phyloP scores from a whole-genome alignment of 495 filamentous ascomycete species.

The Penicillium diatomitis region DNA sequence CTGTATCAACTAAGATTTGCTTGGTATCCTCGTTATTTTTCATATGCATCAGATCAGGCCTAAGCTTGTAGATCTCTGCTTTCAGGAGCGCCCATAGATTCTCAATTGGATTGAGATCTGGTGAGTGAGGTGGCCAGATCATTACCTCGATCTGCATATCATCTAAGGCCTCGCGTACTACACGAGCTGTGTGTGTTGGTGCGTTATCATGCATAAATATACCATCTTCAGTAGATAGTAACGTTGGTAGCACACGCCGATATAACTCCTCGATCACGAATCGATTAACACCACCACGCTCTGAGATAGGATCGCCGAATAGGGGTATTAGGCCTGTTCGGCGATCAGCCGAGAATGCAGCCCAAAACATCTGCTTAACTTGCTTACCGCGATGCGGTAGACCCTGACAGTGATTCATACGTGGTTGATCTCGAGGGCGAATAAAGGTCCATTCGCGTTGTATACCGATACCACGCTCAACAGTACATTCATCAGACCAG shows the following conservation, averaged over 20 bases:
- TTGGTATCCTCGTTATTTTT: neutral
- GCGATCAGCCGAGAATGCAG: slow-evolving; percentile 4
- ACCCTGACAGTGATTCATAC: neutral
- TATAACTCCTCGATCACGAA: too few relatives aligned
- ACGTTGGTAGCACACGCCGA: slow-evolving; percentile 1
- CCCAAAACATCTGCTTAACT: slow-evolving; percentile 8
- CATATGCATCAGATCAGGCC: neutral
- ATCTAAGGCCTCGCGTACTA: slow-evolving; percentile 1
- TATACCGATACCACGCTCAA: neutral
- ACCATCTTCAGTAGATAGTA: neutral
- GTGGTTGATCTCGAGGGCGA: slow-evolving; percentile 1
- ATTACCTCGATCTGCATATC: neutral
- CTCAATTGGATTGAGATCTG: neutral
- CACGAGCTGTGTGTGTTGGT: slow-evolving; percentile 3
- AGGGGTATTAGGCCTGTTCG: slow-evolving; percentile 2
- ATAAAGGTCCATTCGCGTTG: slow-evolving; percentile 1
- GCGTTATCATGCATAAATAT: slow-evolving; percentile 17
- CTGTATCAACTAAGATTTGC: neutral
- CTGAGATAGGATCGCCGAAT: neutral
- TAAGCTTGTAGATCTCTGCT: slow-evolving; percentile 1
- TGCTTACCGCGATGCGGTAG: neutral
- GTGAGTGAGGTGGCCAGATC: neutral
- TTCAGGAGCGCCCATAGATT: slow-evolving; percentile 16
- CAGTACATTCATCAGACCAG: slow-evolving; percentile 3
- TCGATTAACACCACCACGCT: neutral